Conservation (phyloP, 441 rosid species). For the Macaranga tanarius region DNA sequence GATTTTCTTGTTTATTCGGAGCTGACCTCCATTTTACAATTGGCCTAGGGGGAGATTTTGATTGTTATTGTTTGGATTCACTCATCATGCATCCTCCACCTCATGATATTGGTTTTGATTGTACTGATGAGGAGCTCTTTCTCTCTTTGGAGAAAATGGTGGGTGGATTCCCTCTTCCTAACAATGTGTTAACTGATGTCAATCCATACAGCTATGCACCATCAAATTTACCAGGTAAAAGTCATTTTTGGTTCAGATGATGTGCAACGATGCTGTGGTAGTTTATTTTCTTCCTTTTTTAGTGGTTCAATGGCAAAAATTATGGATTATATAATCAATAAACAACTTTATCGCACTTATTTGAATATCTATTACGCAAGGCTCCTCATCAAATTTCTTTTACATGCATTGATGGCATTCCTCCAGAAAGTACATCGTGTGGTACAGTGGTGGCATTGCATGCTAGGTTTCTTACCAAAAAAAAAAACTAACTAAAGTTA, state of each 20-base stretch:
- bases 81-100: conserved; percentile 36
- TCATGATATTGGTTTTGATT: conserved; percentile 24
- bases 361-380: not conserved
- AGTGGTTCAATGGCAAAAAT: not conserved
- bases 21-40: conserved; percentile 4
- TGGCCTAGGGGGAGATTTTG: conserved; percentile 14
- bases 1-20: not conserved
- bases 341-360: not conserved
- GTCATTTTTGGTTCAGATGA: not conserved
- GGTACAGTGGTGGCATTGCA: not conserved
- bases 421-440: not conserved
- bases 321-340: not conserved
- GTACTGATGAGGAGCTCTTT: conserved; percentile 33
- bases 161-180: conserved; percentile 38
- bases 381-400: no score
- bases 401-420: not conserved
- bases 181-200: conserved; percentile 37
- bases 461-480: not conserved
- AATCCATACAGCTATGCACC: conserved; percentile 42
- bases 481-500: no score
- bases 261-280: not conserved
- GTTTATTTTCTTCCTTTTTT: not conserved
- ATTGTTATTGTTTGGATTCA: conserved; percentile 5
- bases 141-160: conserved; percentile 24
- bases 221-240: conserved; percentile 44